Evolutionary conservation across 140 eudicot species (phyloP).

Genomic region (Cichorium intybus): DNA sequence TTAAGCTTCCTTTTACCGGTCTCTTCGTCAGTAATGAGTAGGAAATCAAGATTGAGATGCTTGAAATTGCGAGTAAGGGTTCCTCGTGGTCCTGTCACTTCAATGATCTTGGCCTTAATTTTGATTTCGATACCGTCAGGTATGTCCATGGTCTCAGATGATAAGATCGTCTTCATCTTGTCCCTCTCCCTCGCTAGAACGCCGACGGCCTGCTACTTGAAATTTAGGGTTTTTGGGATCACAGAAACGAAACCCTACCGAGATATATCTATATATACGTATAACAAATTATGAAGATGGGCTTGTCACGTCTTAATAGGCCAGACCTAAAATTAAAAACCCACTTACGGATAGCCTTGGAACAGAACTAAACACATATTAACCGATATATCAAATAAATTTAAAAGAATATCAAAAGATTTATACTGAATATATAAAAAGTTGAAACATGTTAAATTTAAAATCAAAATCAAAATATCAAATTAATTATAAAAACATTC

Average conservation of each 20-base stretch:
- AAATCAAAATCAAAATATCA: too few relatives aligned
- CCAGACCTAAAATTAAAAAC: neutral
- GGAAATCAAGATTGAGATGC: slow-evolving; percentile 40
- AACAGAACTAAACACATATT: too few relatives aligned
- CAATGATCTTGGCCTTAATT: slow-evolving; percentile 35
- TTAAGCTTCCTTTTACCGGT: slow-evolving; percentile 38
- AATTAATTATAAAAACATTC: too few relatives aligned
- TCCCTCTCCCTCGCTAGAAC: neutral
- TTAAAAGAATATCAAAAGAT: too few relatives aligned
- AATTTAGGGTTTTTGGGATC: slow-evolving; percentile 30
- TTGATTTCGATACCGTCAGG: slow-evolving; percentile 37
- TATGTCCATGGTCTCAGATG: slow-evolving; percentile 50
- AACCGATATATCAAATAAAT: too few relatives aligned
- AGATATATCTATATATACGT: neutral
- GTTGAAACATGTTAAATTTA: too few relatives aligned
- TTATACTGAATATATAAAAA: too few relatives aligned
- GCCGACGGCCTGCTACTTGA: slow-evolving; percentile 11
- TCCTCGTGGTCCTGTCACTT: slow-evolving; percentile 43
- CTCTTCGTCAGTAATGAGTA: slow-evolving; percentile 39
- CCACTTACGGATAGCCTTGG: neutral
- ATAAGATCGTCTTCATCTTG: slow-evolving; percentile 41
- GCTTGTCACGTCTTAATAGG: slow-evolving; percentile 5
- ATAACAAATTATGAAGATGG: neutral
- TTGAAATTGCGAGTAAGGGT: slow-evolving; percentile 44
- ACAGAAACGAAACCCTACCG: neutral